Evolutionary conservation across 768 basidiomycete genomes (phyloP), one percentile per base, ranked within the genome.

Genomic region (Rossbeevera mucosa): DNA sequence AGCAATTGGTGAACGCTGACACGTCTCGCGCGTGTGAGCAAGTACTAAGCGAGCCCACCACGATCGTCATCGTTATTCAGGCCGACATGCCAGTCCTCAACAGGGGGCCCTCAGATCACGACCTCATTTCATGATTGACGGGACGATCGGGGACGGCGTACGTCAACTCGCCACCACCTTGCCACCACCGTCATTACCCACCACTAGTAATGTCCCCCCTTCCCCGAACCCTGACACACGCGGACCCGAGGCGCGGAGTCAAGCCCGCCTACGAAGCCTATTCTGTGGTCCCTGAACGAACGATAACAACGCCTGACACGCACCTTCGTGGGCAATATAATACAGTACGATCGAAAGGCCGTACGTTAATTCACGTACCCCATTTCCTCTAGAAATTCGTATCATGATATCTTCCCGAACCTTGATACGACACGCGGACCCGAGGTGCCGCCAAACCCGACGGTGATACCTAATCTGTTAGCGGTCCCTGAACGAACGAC

Each of bases 191-290:
- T 16, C 16, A 33, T 33, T n/a, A n/a, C 31, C 30, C n/a, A 30
- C 0, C 30, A 30, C 30, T 31, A n/a, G n/a, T 26, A 33, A 33
- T 12, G n/a, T n/a, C 9, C 33, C n/a, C 33, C n/a, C n/a, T 36
- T 38, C 22, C 54, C 54, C 24, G 53, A 54, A 55, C 41, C 26
- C 25, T 33, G 18, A 13, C 14, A 36, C 33, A 36, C 33, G 40
- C 58, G 38, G 49, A 59, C 53, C 40, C 42, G 51, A 57, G 36
- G 31, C 26, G 28, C 36, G 29, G 18, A 33, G 31, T 9, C 33
- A 36, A 36, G n/a, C 33, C 33, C 33, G 5, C n/a, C 33, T 18
- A 14, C 9, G 33, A 36, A 18, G 33, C n/a, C 33, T 18, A 36
- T 31, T 36, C 33, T 36, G 33, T 18, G 9, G 31, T n/a, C 40